Conservation (phyloP, 2,329 filamentous ascomycete genomes). For the Exophiala lecanii-corni region DNA sequence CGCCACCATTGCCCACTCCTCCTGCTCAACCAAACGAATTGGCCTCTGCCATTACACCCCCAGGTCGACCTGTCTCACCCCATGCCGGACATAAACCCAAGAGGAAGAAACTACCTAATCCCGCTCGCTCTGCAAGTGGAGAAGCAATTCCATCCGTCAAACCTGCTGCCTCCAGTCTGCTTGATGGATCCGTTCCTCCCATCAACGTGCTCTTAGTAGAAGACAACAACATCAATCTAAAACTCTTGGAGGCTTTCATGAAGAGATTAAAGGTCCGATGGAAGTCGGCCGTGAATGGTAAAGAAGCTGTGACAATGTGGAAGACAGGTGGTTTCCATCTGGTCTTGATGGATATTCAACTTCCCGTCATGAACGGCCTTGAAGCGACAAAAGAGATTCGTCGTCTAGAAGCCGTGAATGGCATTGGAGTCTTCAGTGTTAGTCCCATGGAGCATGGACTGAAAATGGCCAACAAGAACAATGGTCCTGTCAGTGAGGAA, state of each 20-base stretch:
- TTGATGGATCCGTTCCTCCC: slow-evolving; percentile 81
- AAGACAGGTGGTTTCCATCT: slow-evolving; percentile 86
- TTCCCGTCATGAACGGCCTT: slow-evolving; percentile 92
- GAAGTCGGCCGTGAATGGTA: slow-evolving; percentile 95
- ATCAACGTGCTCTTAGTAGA: slow-evolving; percentile 98
- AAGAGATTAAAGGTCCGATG: slow-evolving; percentile 92
- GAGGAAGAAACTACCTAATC: slow-evolving; percentile 45
- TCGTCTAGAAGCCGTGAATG: slow-evolving; percentile 80
- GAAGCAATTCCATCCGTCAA: slow-evolving; percentile 30
- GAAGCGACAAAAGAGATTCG: slow-evolving; percentile 94
- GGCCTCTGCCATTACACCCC: slow-evolving; percentile 43
- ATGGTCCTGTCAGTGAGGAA: slow-evolving; percentile 19
- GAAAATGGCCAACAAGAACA: slow-evolving; percentile 11
- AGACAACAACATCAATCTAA: slow-evolving; percentile 96
- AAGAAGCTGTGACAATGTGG: slow-evolving; percentile 92
- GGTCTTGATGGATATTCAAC: slow-evolving; percentile 96
- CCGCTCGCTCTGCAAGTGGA: slow-evolving; percentile 29
- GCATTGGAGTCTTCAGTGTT: slow-evolving; percentile 73
- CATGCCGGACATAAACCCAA: slow-evolving; percentile 41
- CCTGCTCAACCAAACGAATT: slow-evolving; percentile 46
- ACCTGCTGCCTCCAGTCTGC: slow-evolving; percentile 54
- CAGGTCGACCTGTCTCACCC: slow-evolving; percentile 48
- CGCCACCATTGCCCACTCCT: slow-evolving; percentile 54
- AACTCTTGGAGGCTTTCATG: slow-evolving; percentile 90
- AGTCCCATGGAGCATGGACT: slow-evolving; percentile 18